Percentiles rank a stretch among this genome's conserved stretches.
These are phyloP conservation scores for Austroboletus eburneus DNA, from an alignment of 768 basidiomycete genomes.

Conservation along the genomic window DNA sequence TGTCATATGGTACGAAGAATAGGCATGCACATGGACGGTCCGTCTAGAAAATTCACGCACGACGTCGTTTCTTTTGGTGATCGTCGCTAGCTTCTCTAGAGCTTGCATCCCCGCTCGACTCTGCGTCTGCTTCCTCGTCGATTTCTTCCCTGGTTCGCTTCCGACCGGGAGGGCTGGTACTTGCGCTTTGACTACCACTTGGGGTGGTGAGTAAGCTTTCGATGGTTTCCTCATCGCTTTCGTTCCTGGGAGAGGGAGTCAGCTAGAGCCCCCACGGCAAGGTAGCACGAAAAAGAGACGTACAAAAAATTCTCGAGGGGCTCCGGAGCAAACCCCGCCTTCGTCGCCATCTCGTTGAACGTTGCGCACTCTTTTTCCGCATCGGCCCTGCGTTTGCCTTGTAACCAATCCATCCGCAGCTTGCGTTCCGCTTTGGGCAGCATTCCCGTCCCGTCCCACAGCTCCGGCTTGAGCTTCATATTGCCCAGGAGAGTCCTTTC, in stretches of 20 bases:
- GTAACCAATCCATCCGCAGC: constrained; percentile 23
- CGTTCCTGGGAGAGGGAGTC: constrained; percentile 13
- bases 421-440: constrained; percentile 23
- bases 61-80: constrained; percentile 12
- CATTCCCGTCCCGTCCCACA: constrained; percentile 30
- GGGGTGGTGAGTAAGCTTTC: constrained; percentile 27
- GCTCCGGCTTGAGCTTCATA: constrained; percentile 29
- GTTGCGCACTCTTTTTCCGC: constrained; percentile 19
- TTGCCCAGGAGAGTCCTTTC: constrained; percentile 23
- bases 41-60: constrained; percentile 8
- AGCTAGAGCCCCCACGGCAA: no score
- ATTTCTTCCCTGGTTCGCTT: constrained; percentile 15
- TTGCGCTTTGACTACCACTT: constrained; percentile 11
- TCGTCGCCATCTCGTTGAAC: no score
- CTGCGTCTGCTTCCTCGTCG: background rate
- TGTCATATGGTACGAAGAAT: no score
- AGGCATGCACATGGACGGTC: no score
- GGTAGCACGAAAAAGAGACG: no score
- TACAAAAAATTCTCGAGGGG: no score
- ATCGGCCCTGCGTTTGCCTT: constrained; percentile 16
- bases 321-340: no score
- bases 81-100: background rate
- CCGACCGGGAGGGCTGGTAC: background rate
- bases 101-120: no score
- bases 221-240: constrained; percentile 23